These are phyloP conservation scores for Leptographium lundbergii DNA, from an alignment of 2,329 filamentous ascomycete species.

Conservation along the genomic window DNA sequence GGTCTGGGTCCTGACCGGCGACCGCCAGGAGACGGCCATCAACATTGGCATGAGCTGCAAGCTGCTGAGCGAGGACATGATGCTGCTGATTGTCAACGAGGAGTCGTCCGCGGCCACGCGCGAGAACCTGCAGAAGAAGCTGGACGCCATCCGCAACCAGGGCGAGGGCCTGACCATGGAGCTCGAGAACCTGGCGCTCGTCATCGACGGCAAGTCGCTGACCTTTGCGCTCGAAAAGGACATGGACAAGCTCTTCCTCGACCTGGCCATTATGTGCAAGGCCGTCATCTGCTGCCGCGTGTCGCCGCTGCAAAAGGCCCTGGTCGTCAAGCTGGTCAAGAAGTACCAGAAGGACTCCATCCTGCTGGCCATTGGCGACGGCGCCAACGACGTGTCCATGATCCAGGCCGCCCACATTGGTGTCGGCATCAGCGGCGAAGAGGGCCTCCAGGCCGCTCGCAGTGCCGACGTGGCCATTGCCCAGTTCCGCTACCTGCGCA, in stretches of 20 bases:
- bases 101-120: slow-evolving; percentile 66
- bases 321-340: slow-evolving; percentile 97
- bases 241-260: slow-evolving; percentile 83
- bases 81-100: slow-evolving; percentile 90
- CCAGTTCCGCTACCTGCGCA: slow-evolving; percentile 90
- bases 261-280: slow-evolving; percentile 90
- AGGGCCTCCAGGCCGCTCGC: slow-evolving; percentile 90
- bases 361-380: slow-evolving; percentile 89
- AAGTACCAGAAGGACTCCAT: slow-evolving; percentile 80
- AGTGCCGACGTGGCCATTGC: slow-evolving; percentile 93
- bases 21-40: slow-evolving; percentile 96
- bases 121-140: slow-evolving; percentile 85
- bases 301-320: slow-evolving; percentile 88
- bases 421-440: slow-evolving; percentile 91
- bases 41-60: slow-evolving; percentile 99
- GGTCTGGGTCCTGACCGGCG: slow-evolving; percentile 94
- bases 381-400: slow-evolving; percentile 99
- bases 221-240: slow-evolving; percentile 90
- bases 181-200: slow-evolving; percentile 73
- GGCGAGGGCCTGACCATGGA: slow-evolving; percentile 57
- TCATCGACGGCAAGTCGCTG: slow-evolving; percentile 93
- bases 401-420: slow-evolving; percentile 98
- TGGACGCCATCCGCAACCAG: slow-evolving; percentile 80
- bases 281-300: slow-evolving; percentile 98
- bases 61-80: slow-evolving; percentile 97